A percentile compares a stretch with the other conserved stretches of the same genome.
Conservation (phyloP, 2,329 filamentous ascomycete genomes). For the Dothistroma septosporum region DNA sequence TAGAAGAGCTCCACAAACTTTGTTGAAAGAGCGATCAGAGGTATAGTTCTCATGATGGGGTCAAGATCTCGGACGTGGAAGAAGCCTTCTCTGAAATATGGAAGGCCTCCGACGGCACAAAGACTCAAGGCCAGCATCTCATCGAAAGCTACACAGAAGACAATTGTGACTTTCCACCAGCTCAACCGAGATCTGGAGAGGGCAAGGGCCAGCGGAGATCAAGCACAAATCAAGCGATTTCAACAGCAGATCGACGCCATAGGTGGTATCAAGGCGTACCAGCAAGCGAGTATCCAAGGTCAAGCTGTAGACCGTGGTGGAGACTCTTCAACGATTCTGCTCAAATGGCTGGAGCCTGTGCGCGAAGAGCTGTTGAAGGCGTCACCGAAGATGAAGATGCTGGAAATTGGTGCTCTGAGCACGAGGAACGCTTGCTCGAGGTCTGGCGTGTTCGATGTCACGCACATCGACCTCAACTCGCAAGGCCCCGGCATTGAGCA, state of each 20-base stretch:
- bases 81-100: constrained; percentile 24
- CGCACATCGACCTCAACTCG: constrained; percentile 85
- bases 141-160: constrained; percentile 54
- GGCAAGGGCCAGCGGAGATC: constrained; percentile 46
- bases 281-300: constrained; percentile 59
- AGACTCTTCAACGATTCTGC: constrained; percentile 58
- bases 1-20: not conserved
- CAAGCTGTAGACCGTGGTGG: constrained; percentile 59
- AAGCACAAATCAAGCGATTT: constrained; percentile 40
- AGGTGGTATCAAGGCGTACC: constrained; percentile 58
- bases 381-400: constrained; percentile 54
- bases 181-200: constrained; percentile 55
- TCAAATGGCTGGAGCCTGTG: constrained; percentile 52
- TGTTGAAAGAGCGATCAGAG: not conserved
- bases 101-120: constrained; percentile 43
- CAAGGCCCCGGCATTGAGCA: constrained; percentile 75
- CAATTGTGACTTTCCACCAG: constrained; percentile 58
- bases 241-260: constrained; percentile 50
- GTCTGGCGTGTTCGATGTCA: constrained; percentile 65
- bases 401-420: constrained; percentile 87
- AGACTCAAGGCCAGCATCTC: constrained; percentile 44
- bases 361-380: not conserved
- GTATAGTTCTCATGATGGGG: not conserved
- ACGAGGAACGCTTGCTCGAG: constrained; percentile 78
- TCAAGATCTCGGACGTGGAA: constrained; percentile 1